These are phyloP conservation scores for Furcasterigmium furcatum DNA, from an alignment of 2,329 filamentous ascomycete species.

Conservation along the genomic window DNA sequence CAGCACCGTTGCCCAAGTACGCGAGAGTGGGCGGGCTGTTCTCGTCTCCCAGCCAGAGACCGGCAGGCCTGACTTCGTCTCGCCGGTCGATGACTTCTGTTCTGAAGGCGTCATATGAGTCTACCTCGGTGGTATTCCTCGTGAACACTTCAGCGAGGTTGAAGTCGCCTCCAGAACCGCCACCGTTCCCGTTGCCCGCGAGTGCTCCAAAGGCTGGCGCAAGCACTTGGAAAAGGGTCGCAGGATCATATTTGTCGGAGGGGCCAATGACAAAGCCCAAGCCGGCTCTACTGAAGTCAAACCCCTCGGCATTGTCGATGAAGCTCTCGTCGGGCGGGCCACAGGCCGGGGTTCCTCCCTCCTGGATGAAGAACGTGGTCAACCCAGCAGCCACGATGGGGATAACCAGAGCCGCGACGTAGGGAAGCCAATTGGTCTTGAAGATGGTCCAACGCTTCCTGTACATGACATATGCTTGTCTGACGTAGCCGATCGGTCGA, in stretches of 20 bases:
- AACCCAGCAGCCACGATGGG: constrained; percentile 78
- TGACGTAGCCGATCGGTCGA: constrained; percentile 62
- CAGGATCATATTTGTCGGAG: background rate
- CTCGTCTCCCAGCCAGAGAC: constrained; percentile 69
- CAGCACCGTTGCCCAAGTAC: constrained; percentile 62
- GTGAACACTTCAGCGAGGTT: background rate
- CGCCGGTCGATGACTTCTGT: constrained; percentile 60
- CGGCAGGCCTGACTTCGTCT: constrained; percentile 70
- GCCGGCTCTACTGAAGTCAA: background rate
- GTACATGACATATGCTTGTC: constrained; percentile 73
- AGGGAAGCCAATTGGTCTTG: constrained; percentile 74
- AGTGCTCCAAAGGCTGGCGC: background rate
- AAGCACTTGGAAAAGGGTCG: background rate
- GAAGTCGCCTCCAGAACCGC: background rate
- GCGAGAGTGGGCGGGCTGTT: constrained; percentile 62
- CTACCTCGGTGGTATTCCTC: constrained; percentile 9
- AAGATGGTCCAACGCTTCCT: constrained; percentile 75
- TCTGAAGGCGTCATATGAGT: constrained; percentile 67
- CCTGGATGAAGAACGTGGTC: constrained; percentile 71
- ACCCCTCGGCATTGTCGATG: constrained; percentile 26
- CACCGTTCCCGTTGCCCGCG: background rate
- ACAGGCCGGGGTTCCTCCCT: constrained; percentile 50
- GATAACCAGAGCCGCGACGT: constrained; percentile 69
- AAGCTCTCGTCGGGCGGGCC: constrained; percentile 44
- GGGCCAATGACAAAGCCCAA: background rate